Conservation (phyloP, 352 stramenopile genomes). For the Globisporangium viniferum region DNA sequence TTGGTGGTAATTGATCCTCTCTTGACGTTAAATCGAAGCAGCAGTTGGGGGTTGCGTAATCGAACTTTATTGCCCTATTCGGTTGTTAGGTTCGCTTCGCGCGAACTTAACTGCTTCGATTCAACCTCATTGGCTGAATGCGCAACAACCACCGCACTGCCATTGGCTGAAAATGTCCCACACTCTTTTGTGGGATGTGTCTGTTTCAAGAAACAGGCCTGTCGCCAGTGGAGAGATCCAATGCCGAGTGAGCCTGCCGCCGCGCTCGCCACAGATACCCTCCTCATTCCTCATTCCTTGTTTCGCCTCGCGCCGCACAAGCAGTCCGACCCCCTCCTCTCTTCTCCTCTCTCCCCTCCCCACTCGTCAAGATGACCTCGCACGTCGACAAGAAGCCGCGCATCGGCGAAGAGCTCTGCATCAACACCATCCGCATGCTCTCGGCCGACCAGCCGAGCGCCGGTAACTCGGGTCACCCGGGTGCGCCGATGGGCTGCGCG, state of each 20-base stretch:
- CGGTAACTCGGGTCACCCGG: slow-evolving; percentile 97
- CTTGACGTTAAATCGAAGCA: slow-evolving; percentile 1
- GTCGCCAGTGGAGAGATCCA: slow-evolving; percentile 4
- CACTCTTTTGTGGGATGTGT: background rate
- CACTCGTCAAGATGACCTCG: slow-evolving; percentile 43
- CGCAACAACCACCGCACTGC: background rate
- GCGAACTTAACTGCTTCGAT: background rate
- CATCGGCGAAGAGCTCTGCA: slow-evolving; percentile 87
- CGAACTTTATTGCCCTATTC: background rate
- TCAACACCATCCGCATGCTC: slow-evolving; percentile 98
- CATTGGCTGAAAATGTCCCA: slow-evolving; percentile 12
- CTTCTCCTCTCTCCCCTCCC: slow-evolving; percentile 1
- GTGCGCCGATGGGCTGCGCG: slow-evolving; percentile 98
- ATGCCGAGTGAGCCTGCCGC: background rate
- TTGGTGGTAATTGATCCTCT: too few relatives aligned
- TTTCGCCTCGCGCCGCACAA: slow-evolving; percentile 41
- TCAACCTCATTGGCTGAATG: slow-evolving; percentile 9
- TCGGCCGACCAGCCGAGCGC: slow-evolving; percentile 96
- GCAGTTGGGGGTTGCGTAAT: slow-evolving; percentile 6
- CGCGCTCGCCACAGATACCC: background rate
- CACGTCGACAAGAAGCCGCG: slow-evolving; percentile 82
- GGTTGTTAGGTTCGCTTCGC: background rate
- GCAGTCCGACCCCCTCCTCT: slow-evolving; percentile 9
- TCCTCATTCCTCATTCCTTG: slow-evolving; percentile 44
- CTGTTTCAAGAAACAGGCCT: background rate